Evolutionary conservation across 345 rosid genomes (phyloP), one percentile per base, ranked within the genome.

Genomic region (Melaleuca alternifolia): DNA sequence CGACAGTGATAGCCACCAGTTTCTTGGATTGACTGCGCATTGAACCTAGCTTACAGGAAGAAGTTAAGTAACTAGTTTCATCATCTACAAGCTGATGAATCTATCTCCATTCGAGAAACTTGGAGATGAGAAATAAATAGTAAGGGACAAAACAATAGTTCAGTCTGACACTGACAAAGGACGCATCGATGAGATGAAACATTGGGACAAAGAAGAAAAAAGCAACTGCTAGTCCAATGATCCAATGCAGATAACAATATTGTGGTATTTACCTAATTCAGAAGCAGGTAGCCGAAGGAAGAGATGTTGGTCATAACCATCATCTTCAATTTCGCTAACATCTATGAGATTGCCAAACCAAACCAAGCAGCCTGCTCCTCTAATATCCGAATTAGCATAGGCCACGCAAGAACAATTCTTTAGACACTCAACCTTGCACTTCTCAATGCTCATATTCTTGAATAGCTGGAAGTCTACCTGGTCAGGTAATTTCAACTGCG

Each of bases 391-490:
- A 59, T 51, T 85, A 9, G 91, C 85, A 85, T 89, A 92, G 84
- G 92, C 93, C 7, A 28, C 82, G 41, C 93, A 92, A 52, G 90
- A 89, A 83, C 93, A 92, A 24, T 88, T 85, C 23, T 52, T 52
- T 57, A 77, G 83, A 77, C 93, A 92, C 82, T 53, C 23, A 6
- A 61, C 8, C 51, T 59, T 71, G 84, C 92, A 92, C 9, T 88
- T 87, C 53, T 61, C 24, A 59, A 85, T 54, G n/a, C 83, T 88
- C 51, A 62, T n/a, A 56, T 51, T 26, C 91, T 91, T 81, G 85
- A 88, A 84, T 87, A 85, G 3, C 85, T 85, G 54, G 88, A 89
- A 85, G 88, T 91, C 50, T 75, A 62, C 12, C 12, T 81, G 44
- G 37, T 89, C 91, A 0, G 92, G 91, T 26, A 91, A 50, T 77